These are phyloP conservation scores for Ogataea saltuana DNA, from an alignment of 805 yeast species.

Conservation along the genomic window DNA sequence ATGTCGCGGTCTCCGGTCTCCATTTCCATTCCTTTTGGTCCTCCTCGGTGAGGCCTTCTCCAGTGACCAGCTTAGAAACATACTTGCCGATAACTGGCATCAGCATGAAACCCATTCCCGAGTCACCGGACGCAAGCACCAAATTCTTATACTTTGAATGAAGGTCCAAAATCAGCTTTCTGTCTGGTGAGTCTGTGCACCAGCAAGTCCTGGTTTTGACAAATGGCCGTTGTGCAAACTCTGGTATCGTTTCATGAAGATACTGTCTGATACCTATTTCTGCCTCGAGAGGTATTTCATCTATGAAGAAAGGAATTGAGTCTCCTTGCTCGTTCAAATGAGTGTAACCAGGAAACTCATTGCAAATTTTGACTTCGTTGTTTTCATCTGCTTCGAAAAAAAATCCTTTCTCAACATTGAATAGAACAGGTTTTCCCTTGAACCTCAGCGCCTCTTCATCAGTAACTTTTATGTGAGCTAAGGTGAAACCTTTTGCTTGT, in stretches of 20 bases:
- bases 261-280: conserved; percentile 17
- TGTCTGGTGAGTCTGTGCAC: conserved; percentile 32
- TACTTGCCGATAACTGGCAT: conserved; percentile 31
- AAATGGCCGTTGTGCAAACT: conserved; percentile 30
- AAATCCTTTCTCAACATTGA: conserved; percentile 43
- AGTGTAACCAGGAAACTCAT: conserved; percentile 26
- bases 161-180: conserved; percentile 23
- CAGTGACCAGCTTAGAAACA: conserved; percentile 13
- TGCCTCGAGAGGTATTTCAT: conserved; percentile 36
- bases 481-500: conserved; percentile 40
- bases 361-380: conserved; percentile 37
- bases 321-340: conserved; percentile 26
- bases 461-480: conserved; percentile 39
- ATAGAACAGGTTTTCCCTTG: conserved; percentile 42
- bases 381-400: conserved; percentile 49
- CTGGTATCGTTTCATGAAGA: conserved; percentile 37
- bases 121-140: conserved; percentile 29
- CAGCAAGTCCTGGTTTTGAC: conserved; percentile 28
- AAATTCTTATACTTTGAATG: conserved; percentile 25
- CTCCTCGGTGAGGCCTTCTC: conserved; percentile 1
- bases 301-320: conserved; percentile 30
- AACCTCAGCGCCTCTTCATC: conserved; percentile 37
- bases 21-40: conserved; percentile 13
- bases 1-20: conserved; percentile 14
- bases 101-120: conserved; percentile 30